These are phyloP conservation scores for Elsinoe arachidis DNA, from an alignment of 2,329 filamentous ascomycete species.

Conservation along the genomic window DNA sequence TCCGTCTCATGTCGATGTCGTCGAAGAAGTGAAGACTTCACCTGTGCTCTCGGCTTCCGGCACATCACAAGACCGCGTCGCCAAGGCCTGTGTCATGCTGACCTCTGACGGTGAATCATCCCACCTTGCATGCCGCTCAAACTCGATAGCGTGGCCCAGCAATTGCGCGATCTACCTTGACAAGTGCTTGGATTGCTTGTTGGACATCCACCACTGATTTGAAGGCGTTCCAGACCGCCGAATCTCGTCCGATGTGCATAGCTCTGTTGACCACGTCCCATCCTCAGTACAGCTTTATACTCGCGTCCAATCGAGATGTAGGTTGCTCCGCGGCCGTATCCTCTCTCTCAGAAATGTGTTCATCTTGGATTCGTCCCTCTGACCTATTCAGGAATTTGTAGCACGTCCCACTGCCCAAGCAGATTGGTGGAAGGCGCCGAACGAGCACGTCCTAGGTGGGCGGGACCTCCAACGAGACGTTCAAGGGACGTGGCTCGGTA, in stretches of 20 bases:
- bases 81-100: constrained; percentile 4
- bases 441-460: constrained; percentile 50
- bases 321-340: not conserved
- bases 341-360: not conserved
- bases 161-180: constrained; percentile 3
- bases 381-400: constrained; percentile 47
- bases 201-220: not conserved
- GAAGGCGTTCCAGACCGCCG: not conserved
- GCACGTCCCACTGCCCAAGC: constrained; percentile 51
- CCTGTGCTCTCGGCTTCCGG: not conserved
- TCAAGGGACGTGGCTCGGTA: constrained; percentile 57
- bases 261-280: constrained; percentile 41
- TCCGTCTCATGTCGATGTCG: not conserved
- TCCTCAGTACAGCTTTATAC: constrained; percentile 41
- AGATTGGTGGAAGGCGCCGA: constrained; percentile 51
- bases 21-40: not conserved
- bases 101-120: constrained; percentile 4
- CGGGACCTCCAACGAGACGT: constrained; percentile 52
- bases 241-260: constrained; percentile 38
- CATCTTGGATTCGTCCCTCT: not conserved
- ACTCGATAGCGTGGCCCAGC: not conserved
- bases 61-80: not conserved
- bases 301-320: constrained; percentile 45
- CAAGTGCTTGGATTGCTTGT: not conserved
- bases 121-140: not conserved